A percentile compares a stretch with the other conserved stretches of the same genome.
These are phyloP conservation scores for Irpex sp. DNA, from an alignment of 1,284 basidiomycete genomes.

Conservation along the genomic window DNA sequence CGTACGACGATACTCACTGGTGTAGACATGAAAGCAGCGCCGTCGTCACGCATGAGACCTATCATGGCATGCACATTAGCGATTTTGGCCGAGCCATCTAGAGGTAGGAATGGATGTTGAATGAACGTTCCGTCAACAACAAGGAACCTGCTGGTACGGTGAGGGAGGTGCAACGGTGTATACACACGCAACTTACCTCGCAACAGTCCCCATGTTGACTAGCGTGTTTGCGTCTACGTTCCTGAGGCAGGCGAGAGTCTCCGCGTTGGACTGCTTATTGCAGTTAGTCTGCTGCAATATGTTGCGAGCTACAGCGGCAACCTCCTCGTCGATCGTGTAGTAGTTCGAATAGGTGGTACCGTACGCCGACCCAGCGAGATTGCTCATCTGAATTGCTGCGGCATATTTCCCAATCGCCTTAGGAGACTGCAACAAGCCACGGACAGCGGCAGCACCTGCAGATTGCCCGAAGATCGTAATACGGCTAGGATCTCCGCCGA, in stretches of 20 bases:
- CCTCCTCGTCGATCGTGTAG: conserved; percentile 32
- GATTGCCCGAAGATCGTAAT: conserved; percentile 40
- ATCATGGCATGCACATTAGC: conserved; percentile 44
- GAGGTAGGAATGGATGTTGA: conserved; percentile 33
- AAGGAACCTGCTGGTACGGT: conserved; percentile 29
- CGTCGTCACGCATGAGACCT: conserved; percentile 41
- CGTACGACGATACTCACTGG: conserved; percentile 17
- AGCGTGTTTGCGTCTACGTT: conserved; percentile 29
- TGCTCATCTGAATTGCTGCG: conserved; percentile 45
- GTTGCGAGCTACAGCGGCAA: conserved; percentile 27
- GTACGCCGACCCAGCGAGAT: conserved; percentile 42
- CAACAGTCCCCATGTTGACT: conserved; percentile 29
- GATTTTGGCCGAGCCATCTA: conserved; percentile 34
- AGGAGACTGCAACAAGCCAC: conserved; percentile 39
- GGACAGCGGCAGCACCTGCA: conserved; percentile 35
- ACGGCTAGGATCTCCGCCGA: conserved; percentile 34
- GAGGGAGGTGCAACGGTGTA: too few species aligned
- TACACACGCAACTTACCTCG: conserved; percentile 23
- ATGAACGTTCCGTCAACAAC: conserved; percentile 46
- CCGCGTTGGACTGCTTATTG: conserved; percentile 14
- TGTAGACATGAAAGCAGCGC: conserved; percentile 32
- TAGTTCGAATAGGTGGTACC: conserved; percentile 39
- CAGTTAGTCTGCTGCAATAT: conserved; percentile 35
- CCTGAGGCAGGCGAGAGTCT: conserved; percentile 31
- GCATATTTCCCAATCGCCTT: conserved; percentile 42